Conservation (phyloP, 2,329 filamentous ascomycete species). For the Huntiella decipiens region DNA sequence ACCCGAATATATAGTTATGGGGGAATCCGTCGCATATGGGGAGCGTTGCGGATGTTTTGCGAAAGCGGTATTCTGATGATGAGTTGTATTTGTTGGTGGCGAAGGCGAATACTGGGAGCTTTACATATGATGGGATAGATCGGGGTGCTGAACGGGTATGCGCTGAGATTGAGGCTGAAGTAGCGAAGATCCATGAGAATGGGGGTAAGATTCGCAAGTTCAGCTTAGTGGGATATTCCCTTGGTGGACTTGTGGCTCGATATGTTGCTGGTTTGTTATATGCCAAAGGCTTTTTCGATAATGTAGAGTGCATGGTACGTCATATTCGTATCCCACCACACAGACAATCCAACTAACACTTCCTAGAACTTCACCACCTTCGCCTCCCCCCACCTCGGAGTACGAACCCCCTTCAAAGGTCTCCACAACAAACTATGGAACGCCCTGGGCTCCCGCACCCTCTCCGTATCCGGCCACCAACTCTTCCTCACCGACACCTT, state of each 20-base stretch:
- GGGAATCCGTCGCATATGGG: constrained; percentile 58
- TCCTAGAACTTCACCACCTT: constrained; percentile 77
- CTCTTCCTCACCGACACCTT: constrained; percentile 78
- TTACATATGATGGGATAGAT: constrained; percentile 53
- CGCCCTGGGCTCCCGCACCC: constrained; percentile 57
- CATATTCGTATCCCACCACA: not conserved
- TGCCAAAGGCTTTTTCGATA: constrained; percentile 61
- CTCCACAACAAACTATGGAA: constrained; percentile 57
- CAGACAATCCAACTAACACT: not conserved
- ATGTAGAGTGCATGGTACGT: constrained; percentile 54
- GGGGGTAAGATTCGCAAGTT: constrained; percentile 63
- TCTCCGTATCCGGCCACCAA: constrained; percentile 66
- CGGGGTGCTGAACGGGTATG: constrained; percentile 48
- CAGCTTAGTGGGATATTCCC: constrained; percentile 74
- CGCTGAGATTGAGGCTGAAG: constrained; percentile 45
- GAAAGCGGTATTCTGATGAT: constrained; percentile 40
- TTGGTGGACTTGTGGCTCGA: constrained; percentile 70
- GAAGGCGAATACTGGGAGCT: constrained; percentile 54
- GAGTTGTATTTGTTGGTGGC: constrained; percentile 51
- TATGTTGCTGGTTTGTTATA: constrained; percentile 75
- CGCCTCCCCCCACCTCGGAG: constrained; percentile 67
- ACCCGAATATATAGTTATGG: constrained; percentile 38
- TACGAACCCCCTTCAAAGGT: constrained; percentile 48
- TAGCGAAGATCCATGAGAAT: constrained; percentile 33
- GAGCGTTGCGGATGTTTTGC: constrained; percentile 46